Conservation (phyloP, 2,329 filamentous ascomycete genomes). For the Clonostachys rosea region DNA sequence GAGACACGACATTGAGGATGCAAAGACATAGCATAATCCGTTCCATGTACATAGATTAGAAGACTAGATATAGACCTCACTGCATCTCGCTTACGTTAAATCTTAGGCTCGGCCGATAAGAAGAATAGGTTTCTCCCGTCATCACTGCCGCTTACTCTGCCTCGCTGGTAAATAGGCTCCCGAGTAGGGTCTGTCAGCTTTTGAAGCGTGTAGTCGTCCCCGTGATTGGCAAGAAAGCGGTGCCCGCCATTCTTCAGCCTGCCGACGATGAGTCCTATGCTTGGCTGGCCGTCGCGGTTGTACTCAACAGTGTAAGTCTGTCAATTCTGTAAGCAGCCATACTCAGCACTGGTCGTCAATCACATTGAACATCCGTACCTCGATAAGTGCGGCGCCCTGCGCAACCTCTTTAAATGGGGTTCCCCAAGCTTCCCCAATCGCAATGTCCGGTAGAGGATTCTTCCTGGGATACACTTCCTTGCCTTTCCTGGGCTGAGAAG, state of each 20-base stretch:
- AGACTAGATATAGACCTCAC: no score
- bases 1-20: no score
- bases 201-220: constrained; percentile 8
- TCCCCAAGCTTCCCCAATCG: neutral
- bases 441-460: constrained; percentile 7
- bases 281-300: constrained; percentile 10
- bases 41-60: no score
- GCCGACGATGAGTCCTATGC: constrained; percentile 13
- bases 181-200: constrained; percentile 4
- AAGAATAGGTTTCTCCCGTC: constrained; percentile 10
- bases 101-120: neutral
- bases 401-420: constrained; percentile 9
- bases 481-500: constrained; percentile 27
- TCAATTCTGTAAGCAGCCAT: neutral
- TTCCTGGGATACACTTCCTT: constrained; percentile 4
- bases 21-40: no score
- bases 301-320: constrained; percentile 23
- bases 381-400: constrained; percentile 12
- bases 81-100: no score
- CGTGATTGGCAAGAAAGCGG: constrained; percentile 19
- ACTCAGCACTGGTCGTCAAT: neutral
- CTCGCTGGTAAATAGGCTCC: constrained; percentile 12
- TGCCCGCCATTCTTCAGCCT: constrained; percentile 8
- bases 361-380: constrained; percentile 8
- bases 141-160: constrained; percentile 2